Percentiles rank a stretch among this genome's conserved stretches.
These are phyloP conservation scores for Arctium lappa DNA, from an alignment of 129 eudicot species.

Conservation along the genomic window DNA sequence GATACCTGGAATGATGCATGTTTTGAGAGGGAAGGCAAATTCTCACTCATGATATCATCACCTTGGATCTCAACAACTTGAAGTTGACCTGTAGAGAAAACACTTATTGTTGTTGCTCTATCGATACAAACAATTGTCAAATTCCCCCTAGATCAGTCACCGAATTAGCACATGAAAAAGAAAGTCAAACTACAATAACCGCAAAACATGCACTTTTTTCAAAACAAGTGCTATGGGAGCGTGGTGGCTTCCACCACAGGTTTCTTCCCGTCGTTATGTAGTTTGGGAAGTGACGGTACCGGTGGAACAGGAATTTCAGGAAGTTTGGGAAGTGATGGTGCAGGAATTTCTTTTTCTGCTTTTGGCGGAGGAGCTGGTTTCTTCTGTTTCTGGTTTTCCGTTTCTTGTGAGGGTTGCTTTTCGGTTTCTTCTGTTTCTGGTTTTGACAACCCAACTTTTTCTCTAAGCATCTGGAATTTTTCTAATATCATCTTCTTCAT, in stretches of 20 bases:
- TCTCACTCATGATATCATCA: not conserved
- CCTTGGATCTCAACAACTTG: not conserved
- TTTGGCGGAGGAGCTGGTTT: constrained; percentile 11
- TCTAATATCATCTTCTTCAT: constrained; percentile 55
- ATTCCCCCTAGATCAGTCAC: constrained; percentile 5
- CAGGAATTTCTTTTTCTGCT: constrained; percentile 18
- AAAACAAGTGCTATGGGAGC: constrained; percentile 9
- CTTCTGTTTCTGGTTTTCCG: constrained; percentile 29
- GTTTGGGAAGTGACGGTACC: constrained; percentile 21
- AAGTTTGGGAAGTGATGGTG: constrained; percentile 17
- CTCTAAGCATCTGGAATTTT: constrained; percentile 50
- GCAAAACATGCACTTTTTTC: constrained; percentile 1
- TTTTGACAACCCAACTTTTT: constrained; percentile 50
- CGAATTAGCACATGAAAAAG: not conserved
- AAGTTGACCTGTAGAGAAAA: constrained; percentile 4
- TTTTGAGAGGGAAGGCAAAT: constrained; percentile 7
- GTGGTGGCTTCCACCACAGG: constrained; percentile 31
- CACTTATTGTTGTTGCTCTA: constrained; percentile 8
- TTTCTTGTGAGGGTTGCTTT: constrained; percentile 10
- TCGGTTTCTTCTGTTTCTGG: constrained; percentile 31
- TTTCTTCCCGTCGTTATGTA: constrained; percentile 27
- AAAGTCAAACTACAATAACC: not conserved
- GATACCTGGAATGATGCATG: constrained; percentile 7
- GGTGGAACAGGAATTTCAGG: constrained; percentile 8
- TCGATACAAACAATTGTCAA: constrained; percentile 1